Conservation (phyloP, 139 green algal genomes). For the Pseudopediastrum boryanum region DNA sequence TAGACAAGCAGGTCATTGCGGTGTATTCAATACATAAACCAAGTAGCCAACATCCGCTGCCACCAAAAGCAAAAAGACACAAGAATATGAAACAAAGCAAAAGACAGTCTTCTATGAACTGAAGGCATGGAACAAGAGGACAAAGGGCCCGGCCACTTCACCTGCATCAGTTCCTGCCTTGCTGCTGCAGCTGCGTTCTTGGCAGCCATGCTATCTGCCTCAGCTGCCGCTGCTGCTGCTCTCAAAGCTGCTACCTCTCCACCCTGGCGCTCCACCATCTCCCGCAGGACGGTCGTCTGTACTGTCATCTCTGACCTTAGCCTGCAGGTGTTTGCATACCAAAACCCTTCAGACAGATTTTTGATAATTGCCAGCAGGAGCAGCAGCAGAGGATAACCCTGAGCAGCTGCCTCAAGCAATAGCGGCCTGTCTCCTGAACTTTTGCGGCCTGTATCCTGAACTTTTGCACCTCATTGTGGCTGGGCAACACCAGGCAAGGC, state of each 20-base stretch:
- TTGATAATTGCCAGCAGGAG: not conserved
- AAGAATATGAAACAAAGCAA: not conserved
- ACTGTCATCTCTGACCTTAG: constrained; percentile 21
- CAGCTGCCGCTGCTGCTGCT: constrained; percentile 19
- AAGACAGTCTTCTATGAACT: not conserved
- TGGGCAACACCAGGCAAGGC: not conserved
- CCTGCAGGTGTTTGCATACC: not conserved
- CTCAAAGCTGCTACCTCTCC: constrained; percentile 21
- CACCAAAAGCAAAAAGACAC: not conserved
- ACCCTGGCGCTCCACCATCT: constrained; percentile 24
- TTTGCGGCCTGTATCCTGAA: not conserved
- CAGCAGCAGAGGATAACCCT: not conserved
- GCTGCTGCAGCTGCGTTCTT: too few species aligned
- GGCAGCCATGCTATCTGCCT: constrained; percentile 26
- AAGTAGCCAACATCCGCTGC: too few species aligned
- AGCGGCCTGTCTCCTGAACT: not conserved
- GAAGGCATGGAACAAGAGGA: not conserved
- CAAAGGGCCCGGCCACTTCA: too few species aligned
- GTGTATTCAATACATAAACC: too few species aligned
- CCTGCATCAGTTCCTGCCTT: constrained; percentile 34
- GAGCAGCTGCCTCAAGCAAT: not conserved
- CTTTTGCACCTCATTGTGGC: not conserved
- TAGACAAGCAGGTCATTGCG: too few species aligned
- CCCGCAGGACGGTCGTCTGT: constrained; percentile 15
- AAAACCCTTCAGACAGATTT: not conserved